Percentiles rank a stretch among this genome's conserved stretches.
phyloP scores from a whole-genome alignment of 1,139 yeast species.

The Taiozyma sp. region DNA sequence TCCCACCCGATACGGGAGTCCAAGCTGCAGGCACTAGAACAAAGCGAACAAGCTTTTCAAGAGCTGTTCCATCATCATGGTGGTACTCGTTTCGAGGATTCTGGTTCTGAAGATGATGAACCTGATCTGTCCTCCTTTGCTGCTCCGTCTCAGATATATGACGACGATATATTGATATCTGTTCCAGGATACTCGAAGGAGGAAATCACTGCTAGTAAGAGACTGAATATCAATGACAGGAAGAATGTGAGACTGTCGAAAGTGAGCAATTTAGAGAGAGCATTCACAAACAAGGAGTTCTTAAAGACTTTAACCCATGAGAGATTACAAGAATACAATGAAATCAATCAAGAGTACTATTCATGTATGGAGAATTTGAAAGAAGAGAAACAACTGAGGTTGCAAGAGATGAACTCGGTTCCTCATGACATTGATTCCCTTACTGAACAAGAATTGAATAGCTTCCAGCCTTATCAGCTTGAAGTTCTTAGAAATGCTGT shows the following conservation, averaged over 20 bases:
- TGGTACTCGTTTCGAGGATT: conserved; percentile 13
- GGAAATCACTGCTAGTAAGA: conserved; percentile 21
- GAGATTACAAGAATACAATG: conserved; percentile 12
- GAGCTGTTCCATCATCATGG: conserved; percentile 18
- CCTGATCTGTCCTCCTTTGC: conserved; percentile 21
- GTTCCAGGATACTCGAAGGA: conserved; percentile 24
- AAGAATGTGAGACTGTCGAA: conserved; percentile 21
- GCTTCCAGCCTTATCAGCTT: not conserved
- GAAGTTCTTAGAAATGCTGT: conserved; percentile 10
- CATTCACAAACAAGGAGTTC: conserved; percentile 13
- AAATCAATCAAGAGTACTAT: conserved; percentile 12
- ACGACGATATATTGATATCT: conserved; percentile 22
- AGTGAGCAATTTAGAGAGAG: conserved; percentile 19
- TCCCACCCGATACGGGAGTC: conserved; percentile 32
- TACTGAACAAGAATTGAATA: not conserved
- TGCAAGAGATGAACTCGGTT: not conserved
- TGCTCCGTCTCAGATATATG: conserved; percentile 9
- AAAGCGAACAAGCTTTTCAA: conserved; percentile 30
- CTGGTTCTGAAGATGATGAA: conserved; percentile 24
- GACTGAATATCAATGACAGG: conserved; percentile 17
- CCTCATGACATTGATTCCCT: not conserved
- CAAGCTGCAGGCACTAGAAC: conserved; percentile 33
- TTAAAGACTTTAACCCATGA: conserved; percentile 7
- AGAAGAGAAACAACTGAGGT: conserved; percentile 2
- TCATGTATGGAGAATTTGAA: conserved; percentile 5